Percentiles rank a stretch among this genome's conserved stretches.
Conservation (phyloP, 164 flowering plant species). For the Vitis cinerea region DNA sequence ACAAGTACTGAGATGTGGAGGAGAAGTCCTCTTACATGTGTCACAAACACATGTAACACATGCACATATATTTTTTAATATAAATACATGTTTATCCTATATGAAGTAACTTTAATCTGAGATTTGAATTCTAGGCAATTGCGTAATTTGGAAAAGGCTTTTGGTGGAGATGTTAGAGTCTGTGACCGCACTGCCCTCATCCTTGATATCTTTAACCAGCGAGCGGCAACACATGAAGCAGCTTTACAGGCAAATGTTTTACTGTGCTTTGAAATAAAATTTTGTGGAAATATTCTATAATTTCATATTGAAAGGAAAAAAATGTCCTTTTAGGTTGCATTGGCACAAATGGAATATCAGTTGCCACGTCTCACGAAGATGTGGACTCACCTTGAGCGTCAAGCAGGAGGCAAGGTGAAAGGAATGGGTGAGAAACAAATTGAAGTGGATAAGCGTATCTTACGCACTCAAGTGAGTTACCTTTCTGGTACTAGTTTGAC, state of each 20-base stretch:
- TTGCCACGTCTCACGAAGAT: conserved; percentile 77
- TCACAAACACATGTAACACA: background rate
- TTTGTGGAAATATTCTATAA: background rate
- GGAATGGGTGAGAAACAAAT: conserved; percentile 99
- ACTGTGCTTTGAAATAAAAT: background rate
- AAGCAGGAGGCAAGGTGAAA: conserved; percentile 93
- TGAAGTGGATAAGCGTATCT: conserved; percentile 97
- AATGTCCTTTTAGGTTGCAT: conserved; percentile 53
- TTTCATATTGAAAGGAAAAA: background rate
- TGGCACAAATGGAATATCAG: conserved; percentile 98
- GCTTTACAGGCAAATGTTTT: conserved; percentile 63
- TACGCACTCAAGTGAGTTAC: conserved; percentile 74
- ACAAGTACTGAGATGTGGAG: too few species aligned
- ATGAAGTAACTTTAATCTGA: background rate
- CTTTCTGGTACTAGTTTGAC: too few species aligned
- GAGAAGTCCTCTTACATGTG: background rate
- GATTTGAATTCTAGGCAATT: conserved; percentile 51
- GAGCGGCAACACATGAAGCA: conserved; percentile 98
- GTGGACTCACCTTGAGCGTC: conserved; percentile 99
- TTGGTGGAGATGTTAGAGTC: conserved; percentile 87
- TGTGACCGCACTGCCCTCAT: conserved; percentile 96
- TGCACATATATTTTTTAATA: background rate
- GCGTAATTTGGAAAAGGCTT: conserved; percentile 86
- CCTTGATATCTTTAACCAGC: conserved; percentile 90
- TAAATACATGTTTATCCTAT: background rate